A percentile compares a stretch with the other conserved stretches of the same genome.
phyloP scores from a whole-genome alignment of 371 early-diverging fungal species.

The Mortierella sp. region DNA sequence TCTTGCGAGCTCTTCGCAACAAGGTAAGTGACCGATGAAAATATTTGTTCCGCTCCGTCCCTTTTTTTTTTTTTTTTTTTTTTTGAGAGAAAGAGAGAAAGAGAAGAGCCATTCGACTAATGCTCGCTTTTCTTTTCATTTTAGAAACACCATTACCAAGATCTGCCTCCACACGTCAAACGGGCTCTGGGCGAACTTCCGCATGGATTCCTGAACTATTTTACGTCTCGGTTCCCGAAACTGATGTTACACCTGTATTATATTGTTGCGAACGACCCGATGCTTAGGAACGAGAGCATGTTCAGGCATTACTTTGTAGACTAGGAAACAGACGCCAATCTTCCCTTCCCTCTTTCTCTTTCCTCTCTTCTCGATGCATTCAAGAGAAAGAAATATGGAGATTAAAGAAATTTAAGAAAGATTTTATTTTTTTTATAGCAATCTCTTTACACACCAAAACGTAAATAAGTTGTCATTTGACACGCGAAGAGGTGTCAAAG shows the following conservation, averaged over 20 bases:
- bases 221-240: constrained; percentile 90
- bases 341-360: too few relatives aligned
- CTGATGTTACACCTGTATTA: constrained; percentile 83
- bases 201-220: constrained; percentile 88
- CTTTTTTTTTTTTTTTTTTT: constrained; percentile 2
- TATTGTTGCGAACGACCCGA: constrained; percentile 65
- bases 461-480: too few relatives aligned
- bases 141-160: constrained; percentile 96
- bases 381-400: too few relatives aligned
- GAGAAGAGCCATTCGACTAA: too few relatives aligned
- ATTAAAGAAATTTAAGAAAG: too few relatives aligned
- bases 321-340: not conserved
- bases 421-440: too few relatives aligned
- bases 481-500: too few relatives aligned
- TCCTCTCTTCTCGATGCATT: too few relatives aligned
- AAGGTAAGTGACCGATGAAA: constrained; percentile 65
- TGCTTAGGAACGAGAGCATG: constrained; percentile 67
- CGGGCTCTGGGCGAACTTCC: constrained; percentile 88
- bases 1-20: constrained; percentile 93
- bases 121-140: not conserved
- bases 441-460: too few relatives aligned
- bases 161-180: constrained; percentile 82
- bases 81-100: not conserved
- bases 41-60: not conserved
- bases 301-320: constrained; percentile 74